Base-by-base conservation (phyloP, 2,329 filamentous ascomycete species). In the Gremmenia infestans region DNA sequence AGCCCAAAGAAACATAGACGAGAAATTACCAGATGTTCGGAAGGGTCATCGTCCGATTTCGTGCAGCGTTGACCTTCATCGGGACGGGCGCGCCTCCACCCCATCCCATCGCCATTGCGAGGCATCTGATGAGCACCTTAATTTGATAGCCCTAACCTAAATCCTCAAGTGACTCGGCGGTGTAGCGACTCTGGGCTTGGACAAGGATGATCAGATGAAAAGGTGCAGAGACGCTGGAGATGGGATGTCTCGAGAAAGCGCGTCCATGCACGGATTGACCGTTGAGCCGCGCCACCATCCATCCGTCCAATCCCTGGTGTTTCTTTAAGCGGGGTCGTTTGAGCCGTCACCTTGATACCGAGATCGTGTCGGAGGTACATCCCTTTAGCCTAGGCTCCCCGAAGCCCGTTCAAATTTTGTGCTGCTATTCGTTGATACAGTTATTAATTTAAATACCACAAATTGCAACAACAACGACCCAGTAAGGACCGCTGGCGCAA, bases 1-100 rank as follows among this genome's bases (percentile, higher is more conserved):
- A 25, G 32, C 11, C 15, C 17, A 40, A 51, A 52, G 53, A 52
- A 55, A 55, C 48, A 55, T 19, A 8, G 28, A 17, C 9, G 48
- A 54, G 52, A 57, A 40, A 57, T 57, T 57, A 42, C 48, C 12
- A 46, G 32, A 9, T 50, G 32, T 57, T 49, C 52, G 52, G 55
- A 57, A 57, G 55, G 52, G 55, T 37, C 36, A 54, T 25, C 40
- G 51, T 50, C 55, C 51, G 52, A 54, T 57, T 57, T 42, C 52
- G 51, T 52, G 51, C 55, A 57, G 55, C 47, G 48, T 32, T 46
- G 32, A 43, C 19, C 48, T 57, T 57, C 48, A n/a, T 52, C 52
- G 22, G 25, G 19, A 36, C 47, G 23, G 25, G 28, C 28, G 28
- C 28, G 28, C 9, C 43, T 36, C 19, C 50, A 45, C 53, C 50